These are phyloP conservation scores for Mycena capillaripes DNA, from an alignment of 768 basidiomycete species.

Conservation along the genomic window DNA sequence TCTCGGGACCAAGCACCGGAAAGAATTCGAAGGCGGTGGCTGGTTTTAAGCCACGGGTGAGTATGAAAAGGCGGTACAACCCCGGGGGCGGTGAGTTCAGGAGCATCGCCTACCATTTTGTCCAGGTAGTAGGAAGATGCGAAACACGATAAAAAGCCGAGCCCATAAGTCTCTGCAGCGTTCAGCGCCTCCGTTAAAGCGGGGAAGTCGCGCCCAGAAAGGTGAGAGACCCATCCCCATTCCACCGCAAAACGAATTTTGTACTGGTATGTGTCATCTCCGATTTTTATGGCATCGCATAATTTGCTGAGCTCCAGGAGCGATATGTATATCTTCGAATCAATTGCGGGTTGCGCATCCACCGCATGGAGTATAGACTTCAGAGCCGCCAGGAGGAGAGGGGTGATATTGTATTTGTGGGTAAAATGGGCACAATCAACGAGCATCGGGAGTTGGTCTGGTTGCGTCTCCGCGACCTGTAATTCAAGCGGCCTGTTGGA, in stretches of 20 bases:
- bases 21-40: slow-evolving; percentile 4
- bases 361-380: background rate
- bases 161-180: background rate
- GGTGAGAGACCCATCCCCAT: background rate
- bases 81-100: background rate
- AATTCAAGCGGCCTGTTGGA: background rate
- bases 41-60: background rate
- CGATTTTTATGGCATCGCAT: background rate
- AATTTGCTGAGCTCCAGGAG: background rate
- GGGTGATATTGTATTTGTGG: slow-evolving; percentile 4
- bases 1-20: slow-evolving; percentile 5
- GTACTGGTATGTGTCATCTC: background rate
- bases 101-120: background rate
- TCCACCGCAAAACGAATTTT: background rate
- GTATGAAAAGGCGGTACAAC: background rate
- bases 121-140: background rate
- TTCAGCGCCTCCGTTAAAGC: background rate
- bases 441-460: background rate
- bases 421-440: slow-evolving; percentile 6
- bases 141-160: background rate
- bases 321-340: background rate
- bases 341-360: background rate
- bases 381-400: background rate
- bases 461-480: background rate
- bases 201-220: background rate